Percentiles rank a stretch among this genome's conserved stretches.
phyloP scores from a whole-genome alignment of 2,329 filamentous ascomycete species.

The Neofusicoccum ribis region DNA sequence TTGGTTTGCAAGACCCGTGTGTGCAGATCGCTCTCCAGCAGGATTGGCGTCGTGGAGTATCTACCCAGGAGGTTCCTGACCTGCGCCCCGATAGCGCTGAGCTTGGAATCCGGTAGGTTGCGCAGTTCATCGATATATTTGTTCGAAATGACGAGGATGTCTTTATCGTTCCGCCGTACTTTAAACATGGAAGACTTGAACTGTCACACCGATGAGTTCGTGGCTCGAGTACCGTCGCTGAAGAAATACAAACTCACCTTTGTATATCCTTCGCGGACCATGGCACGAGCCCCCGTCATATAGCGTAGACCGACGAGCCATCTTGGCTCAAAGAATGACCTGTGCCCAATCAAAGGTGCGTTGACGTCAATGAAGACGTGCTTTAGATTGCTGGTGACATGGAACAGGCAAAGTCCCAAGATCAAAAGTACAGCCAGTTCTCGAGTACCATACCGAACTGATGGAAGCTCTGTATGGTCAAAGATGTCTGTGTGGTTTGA shows the following conservation, averaged over 20 bases:
- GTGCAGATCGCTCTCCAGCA: not conserved
- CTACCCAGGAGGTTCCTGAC: not conserved
- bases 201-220: not conserved
- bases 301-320: not conserved
- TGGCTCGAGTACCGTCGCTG: no score
- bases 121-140: conserved; percentile 20
- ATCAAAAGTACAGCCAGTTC: no score
- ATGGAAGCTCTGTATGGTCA: no score
- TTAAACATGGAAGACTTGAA: conserved; percentile 16
- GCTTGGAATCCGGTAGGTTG: conserved; percentile 12
- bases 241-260: not conserved
- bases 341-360: no score
- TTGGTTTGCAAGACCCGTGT: no score
- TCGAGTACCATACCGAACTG: no score
- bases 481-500: not conserved
- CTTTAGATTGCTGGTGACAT: no score
- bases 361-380: no score
- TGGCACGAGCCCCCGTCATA: not conserved
- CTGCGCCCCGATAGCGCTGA: conserved; percentile 15
- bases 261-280: not conserved
- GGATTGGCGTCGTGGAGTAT: not conserved
- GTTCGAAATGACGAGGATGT: conserved; percentile 17
- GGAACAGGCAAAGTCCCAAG: no score
- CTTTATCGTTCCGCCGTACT: conserved; percentile 8
- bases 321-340: not conserved